Percentiles rank a stretch among this genome's conserved stretches.
Evolutionary conservation across 2,329 filamentous ascomycete genomes (phyloP).

Genomic region (Diplocarpon rosae): DNA sequence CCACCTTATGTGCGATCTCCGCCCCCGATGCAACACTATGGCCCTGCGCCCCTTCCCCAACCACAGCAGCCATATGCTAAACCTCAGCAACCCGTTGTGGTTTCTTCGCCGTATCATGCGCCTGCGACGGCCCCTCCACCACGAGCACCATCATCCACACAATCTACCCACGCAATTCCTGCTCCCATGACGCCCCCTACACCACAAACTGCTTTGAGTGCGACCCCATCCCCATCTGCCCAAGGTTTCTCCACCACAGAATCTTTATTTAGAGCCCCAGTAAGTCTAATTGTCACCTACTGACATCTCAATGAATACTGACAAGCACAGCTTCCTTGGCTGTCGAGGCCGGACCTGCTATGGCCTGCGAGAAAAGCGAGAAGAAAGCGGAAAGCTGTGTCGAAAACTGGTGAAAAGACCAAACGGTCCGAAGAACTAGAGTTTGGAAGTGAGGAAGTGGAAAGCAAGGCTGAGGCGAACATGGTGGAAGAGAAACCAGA

Average conservation of each 20-base stretch:
- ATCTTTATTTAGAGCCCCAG: constrained; percentile 37
- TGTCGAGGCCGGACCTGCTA: constrained; percentile 38
- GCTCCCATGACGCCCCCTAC: constrained; percentile 34
- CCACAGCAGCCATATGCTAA: constrained; percentile 34
- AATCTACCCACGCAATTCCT: constrained; percentile 21
- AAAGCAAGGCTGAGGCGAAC: constrained; percentile 9
- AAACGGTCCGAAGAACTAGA: background rate
- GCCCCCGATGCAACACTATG: constrained; percentile 41
- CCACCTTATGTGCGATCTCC: constrained; percentile 37
- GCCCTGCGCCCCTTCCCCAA: constrained; percentile 30
- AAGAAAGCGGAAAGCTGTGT: constrained; percentile 32
- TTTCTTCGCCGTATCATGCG: constrained; percentile 45
- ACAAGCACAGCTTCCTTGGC: constrained; percentile 43
- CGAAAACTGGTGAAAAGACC: constrained; percentile 11
- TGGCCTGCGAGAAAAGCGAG: constrained; percentile 37
- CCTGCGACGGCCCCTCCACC: constrained; percentile 18
- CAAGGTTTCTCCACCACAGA: constrained; percentile 15
- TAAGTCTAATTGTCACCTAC: constrained; percentile 30
- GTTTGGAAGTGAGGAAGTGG: constrained; percentile 17
- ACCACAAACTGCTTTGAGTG: constrained; percentile 29
- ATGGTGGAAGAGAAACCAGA: background rate
- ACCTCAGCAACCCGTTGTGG: constrained; percentile 30
- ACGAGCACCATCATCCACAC: constrained; percentile 31
- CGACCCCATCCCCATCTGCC: constrained; percentile 20
- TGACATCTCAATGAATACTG: constrained; percentile 16